Evolutionary conservation across 176 grass and related monocot genomes (phyloP), one percentile per base, ranked within the genome.

Genomic region (Aechmea fasciata): DNA sequence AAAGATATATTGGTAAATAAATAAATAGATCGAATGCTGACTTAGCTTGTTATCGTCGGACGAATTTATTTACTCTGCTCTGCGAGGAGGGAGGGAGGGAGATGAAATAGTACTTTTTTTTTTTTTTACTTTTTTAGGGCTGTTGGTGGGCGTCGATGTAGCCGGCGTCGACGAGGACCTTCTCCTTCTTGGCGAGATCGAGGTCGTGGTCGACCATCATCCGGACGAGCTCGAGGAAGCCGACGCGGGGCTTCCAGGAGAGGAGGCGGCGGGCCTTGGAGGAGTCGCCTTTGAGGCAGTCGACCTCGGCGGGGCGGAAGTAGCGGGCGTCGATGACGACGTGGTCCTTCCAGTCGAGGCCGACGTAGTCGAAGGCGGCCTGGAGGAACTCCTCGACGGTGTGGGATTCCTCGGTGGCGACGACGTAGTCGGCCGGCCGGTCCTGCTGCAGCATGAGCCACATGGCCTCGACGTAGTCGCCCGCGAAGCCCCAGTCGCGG

Each of bases 381-480:
- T 87, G 79, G 66, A 97, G 55, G 81, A 99, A 99, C 69, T 90
- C 89, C 77, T 93, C 82, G 1, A 99, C 89, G 0, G 82, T 93
- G 68, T 99, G 89, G 5, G 82, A 92, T 52, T 99, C 84, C 10
- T 99, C 89, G 0, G 94, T 97, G 47, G 94, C 86, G 48, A 97
- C 84, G 2, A 97, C 89, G 50, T 97, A 97, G 29, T 97, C 94
- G 2, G 52, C 86, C 10, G 94, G 86, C 71, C 83, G 65, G 15
- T 85, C 94, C 82, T 97, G 89, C 84, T 97, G 94, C 68, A 97
- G 86, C 94, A 97, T 93, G 41, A 85, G 84, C 94, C 94, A 99
- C 89, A 99, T 99, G 47, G 94, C 94, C 84, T 99, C 87, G 0
- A 99, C 94, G 15, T 99, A 99, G 64, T 99, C 94, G 49, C 94